Base-by-base conservation (phyloP, 1,139 yeast genomes). In the Magnusiomyces ingens region DNA sequence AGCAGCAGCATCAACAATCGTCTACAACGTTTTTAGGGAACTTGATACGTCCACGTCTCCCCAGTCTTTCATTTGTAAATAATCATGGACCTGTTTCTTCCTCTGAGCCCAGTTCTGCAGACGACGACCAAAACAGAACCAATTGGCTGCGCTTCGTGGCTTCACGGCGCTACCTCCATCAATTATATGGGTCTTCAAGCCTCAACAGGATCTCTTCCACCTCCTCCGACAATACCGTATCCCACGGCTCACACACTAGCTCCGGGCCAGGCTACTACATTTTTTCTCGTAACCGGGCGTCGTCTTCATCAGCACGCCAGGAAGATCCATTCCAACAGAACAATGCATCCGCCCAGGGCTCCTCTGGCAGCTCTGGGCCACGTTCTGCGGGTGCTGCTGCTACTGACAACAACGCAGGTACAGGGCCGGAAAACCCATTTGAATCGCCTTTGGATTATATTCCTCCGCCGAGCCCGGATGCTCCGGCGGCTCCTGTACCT, bases 141-240 rank as follows among this genome's bases (percentile, higher is more conserved):
- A 38, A 59, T 37, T 64, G 67, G 67, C 51, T 49, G 3, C 51
- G 57, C 41, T 64, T 64, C 52, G 67, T 64, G 26, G 55, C 57
- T 13, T 59, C 65, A 1, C 57, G 67, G 18, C 55, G 62, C 19
- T 40, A 53, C 42, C 48, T 60, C 13, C 52, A 55, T 29, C 46
- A 52, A 26, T 35, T 51, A 12, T 38, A 50, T 4, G 17, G n/a
- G 4, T 36, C 17, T 13, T n/a, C 17, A 36, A 12, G 35, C 6
- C 35, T 13, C 44, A 36, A 36, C 11, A 36, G 11, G 35, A 19
- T 22, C 13, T 11, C 35, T 12, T 3, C n/a, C 40, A 36, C 10
- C 40, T 36, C 40, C n/a, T 4, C 40, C n/a, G 17, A 12, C 36
- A 32, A 32, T 32, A 12, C 36, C 36, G n/a, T n/a, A n/a, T n/a